A percentile compares a stretch with the other conserved stretches of the same genome.
Evolutionary conservation across 108 stramenopile species (phyloP).

Genomic region (Nitzschia inconspicua): DNA sequence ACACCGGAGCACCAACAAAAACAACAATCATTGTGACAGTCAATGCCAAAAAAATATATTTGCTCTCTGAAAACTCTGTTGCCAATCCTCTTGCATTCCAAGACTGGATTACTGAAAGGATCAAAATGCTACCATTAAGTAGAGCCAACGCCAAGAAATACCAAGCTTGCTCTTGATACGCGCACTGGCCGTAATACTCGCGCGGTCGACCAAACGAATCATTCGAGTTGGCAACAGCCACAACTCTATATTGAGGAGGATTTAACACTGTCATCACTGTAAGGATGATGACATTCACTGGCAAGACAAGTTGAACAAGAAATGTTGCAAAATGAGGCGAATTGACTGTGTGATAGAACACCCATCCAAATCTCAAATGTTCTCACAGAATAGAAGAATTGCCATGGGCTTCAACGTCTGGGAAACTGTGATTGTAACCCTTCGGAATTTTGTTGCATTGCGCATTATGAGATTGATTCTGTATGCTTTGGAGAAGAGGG

Average conservation of each 20-base stretch:
- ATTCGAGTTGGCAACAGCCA: no score
- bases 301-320: neutral
- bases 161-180: no score
- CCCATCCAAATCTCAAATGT: no score
- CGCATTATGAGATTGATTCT: conserved; percentile 28
- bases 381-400: neutral
- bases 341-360: no score
- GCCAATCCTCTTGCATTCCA: conserved; percentile 46
- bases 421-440: conserved; percentile 38
- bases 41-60: conserved; percentile 40
- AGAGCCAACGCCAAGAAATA: conserved; percentile 23
- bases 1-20: conserved; percentile 40
- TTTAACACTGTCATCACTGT: conserved; percentile 29
- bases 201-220: no score
- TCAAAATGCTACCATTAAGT: conserved; percentile 9
- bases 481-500: conserved; percentile 23
- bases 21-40: conserved; percentile 1
- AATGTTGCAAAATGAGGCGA: no score
- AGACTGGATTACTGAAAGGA: conserved; percentile 37
- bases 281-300: conserved; percentile 34
- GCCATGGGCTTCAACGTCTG: conserved; percentile 51
- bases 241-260: conserved; percentile 7
- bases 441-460: conserved; percentile 16
- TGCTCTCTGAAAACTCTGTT: conserved; percentile 49
- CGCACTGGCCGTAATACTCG: no score